Conservation (phyloP, 768 basidiomycete species). For the Boletus speciosus region DNA sequence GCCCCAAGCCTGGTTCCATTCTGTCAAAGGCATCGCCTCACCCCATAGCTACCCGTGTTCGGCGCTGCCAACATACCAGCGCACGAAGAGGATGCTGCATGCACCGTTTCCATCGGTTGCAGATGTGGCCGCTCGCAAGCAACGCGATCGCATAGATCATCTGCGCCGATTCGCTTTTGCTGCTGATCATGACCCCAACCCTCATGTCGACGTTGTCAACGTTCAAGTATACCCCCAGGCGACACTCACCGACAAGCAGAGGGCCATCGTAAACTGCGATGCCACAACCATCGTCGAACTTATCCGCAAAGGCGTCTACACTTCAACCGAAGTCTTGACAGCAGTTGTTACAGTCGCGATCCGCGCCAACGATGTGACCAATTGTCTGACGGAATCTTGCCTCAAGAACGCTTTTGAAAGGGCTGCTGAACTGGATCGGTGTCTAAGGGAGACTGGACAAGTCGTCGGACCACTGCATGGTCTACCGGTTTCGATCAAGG, state of each 20-base stretch:
- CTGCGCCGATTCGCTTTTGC: conserved; percentile 9
- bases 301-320: conserved; percentile 21
- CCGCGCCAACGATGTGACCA: conserved; percentile 36
- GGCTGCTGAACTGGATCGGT: conserved; percentile 49
- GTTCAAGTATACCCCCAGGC: conserved; percentile 29
- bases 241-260: conserved; percentile 25
- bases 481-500: conserved; percentile 44
- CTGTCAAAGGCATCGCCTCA: neutral
- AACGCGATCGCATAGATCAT: conserved; percentile 19
- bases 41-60: conserved; percentile 4
- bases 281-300: conserved; percentile 26
- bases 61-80: neutral
- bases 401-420: conserved; percentile 46
- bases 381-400: conserved; percentile 58
- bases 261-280: conserved; percentile 28
- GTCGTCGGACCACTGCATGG: conserved; percentile 46
- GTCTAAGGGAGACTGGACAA: conserved; percentile 43
- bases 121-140: conserved; percentile 24
- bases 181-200: neutral
- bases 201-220: conserved; percentile 5
- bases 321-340: conserved; percentile 24
- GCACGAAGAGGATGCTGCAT: conserved; percentile 5
- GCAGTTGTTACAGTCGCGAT: conserved; percentile 28
- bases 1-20: neutral
- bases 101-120: neutral